Evolutionary conservation across 169 alveolate species (phyloP).

Genomic region (Toxoplasma gondii): DNA sequence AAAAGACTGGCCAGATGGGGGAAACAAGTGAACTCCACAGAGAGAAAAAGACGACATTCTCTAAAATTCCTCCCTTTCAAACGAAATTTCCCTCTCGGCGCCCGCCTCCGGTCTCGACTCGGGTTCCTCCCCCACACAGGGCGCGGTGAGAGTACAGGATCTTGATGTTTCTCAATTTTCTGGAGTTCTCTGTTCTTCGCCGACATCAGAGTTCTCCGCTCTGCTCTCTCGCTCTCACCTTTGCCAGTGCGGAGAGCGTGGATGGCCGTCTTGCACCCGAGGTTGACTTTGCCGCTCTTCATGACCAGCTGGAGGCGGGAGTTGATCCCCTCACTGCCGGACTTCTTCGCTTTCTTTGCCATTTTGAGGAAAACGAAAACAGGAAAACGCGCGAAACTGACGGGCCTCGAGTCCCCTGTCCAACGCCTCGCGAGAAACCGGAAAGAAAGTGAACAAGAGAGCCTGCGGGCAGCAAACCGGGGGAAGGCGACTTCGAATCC

Average conservation of each 20-base stretch:
- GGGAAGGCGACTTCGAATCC: not conserved
- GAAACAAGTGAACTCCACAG: not conserved
- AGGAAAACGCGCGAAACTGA: not conserved
- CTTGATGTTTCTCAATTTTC: too few species aligned
- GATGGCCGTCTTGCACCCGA: conserved; percentile 96
- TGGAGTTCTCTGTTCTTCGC: too few species aligned
- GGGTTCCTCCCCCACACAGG: not conserved
- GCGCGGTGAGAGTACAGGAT: too few species aligned
- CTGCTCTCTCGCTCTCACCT: conserved; percentile 74
- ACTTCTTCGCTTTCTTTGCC: conserved; percentile 69
- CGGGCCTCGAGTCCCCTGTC: too few species aligned
- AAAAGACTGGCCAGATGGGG: too few species aligned
- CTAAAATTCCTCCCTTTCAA: not conserved
- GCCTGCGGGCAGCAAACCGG: not conserved
- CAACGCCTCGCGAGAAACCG: not conserved
- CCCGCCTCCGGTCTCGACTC: too few species aligned
- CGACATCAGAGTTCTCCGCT: not conserved
- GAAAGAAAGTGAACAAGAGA: not conserved
- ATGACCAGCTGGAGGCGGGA: conserved; percentile 95
- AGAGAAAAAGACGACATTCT: not conserved
- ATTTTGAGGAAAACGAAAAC: not conserved
- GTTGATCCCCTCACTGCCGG: conserved; percentile 93
- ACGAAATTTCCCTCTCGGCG: not conserved
- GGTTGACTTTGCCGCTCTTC: conserved; percentile 96
- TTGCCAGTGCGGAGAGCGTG: conserved; percentile 95